phyloP scores from a whole-genome alignment of 1,139 yeast species.

The Blastobotrys proliferans region DNA sequence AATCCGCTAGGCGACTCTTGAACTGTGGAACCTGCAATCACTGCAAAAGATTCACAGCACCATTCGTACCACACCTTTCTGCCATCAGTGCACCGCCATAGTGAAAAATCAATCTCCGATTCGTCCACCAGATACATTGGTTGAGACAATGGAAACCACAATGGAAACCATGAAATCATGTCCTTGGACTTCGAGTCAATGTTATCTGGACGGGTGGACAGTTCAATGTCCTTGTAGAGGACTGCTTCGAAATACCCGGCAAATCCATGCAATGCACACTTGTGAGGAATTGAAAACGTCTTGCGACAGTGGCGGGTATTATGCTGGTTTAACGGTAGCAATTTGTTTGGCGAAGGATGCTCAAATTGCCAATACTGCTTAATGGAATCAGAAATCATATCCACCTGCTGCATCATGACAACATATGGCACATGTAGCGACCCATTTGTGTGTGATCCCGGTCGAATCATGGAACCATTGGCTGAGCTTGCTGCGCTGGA shows the following conservation, averaged over 20 bases:
- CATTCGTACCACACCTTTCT: slow-evolving; percentile 70
- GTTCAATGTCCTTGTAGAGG: slow-evolving; percentile 52
- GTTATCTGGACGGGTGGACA: slow-evolving; percentile 52
- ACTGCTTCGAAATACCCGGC: slow-evolving; percentile 70
- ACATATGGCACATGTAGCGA: slow-evolving; percentile 54
- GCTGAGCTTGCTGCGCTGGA: slow-evolving; percentile 6
- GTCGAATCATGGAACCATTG: slow-evolving; percentile 10
- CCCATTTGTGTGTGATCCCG: slow-evolving; percentile 9
- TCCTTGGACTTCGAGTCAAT: slow-evolving; percentile 48
- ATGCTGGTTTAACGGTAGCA: slow-evolving; percentile 24
- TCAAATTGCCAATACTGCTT: slow-evolving; percentile 32
- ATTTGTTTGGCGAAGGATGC: slow-evolving; percentile 22
- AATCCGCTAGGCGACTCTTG: not conserved
- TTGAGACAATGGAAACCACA: slow-evolving; percentile 61
- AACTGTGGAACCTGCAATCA: slow-evolving; percentile 1
- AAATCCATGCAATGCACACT: slow-evolving; percentile 63
- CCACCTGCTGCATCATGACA: slow-evolving; percentile 51
- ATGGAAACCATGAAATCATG: slow-evolving; percentile 66
- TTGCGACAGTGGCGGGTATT: slow-evolving; percentile 34
- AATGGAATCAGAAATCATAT: slow-evolving; percentile 29
- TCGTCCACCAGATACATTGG: slow-evolving; percentile 51
- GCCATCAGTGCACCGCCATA: slow-evolving; percentile 42
- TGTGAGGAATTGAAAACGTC: slow-evolving; percentile 40
- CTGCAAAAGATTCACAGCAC: slow-evolving; percentile 49
- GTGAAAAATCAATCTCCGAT: slow-evolving; percentile 47